Conservation (phyloP, 179 eudicot species). For the Dionaea muscipula region DNA sequence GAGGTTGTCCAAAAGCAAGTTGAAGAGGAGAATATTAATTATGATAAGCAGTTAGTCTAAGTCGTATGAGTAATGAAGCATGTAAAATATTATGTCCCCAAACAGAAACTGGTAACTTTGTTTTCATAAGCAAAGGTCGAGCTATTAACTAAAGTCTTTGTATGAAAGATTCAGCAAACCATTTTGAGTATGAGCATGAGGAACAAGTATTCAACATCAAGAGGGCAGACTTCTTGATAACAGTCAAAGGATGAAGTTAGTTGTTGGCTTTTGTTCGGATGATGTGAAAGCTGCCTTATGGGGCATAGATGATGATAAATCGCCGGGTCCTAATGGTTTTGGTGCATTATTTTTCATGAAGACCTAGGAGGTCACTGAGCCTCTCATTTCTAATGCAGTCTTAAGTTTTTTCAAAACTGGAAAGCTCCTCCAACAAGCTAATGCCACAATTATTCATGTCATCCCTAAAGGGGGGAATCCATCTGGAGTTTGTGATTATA, state of each 20-base stretch:
- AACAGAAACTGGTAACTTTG: conserved; percentile 4
- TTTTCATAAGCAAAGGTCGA: conserved; percentile 6
- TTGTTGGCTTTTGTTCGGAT: no score
- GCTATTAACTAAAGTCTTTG: neutral
- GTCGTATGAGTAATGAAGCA: conserved; percentile 7
- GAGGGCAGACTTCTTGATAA: no score
- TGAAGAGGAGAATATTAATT: conserved; percentile 5
- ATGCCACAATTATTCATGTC: neutral
- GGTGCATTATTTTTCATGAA: no score
- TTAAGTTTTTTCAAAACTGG: no score
- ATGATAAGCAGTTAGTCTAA: neutral
- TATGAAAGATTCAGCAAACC: conserved; percentile 4
- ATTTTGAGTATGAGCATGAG: conserved; percentile 2
- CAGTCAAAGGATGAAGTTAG: no score
- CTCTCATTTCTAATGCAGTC: no score
- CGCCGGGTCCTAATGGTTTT: no score
- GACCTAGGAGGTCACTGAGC: no score
- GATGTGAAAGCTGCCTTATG: no score
- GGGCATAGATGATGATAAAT: no score
- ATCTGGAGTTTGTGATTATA: neutral
- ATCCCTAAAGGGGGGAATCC: neutral
- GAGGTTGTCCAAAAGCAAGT: conserved; percentile 1
- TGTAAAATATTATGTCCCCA: conserved; percentile 9
- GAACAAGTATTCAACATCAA: neutral
- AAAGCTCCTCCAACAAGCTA: no score